These are phyloP conservation scores for Geotrichum australiense DNA, from an alignment of 1,139 yeast species.

Conservation along the genomic window DNA sequence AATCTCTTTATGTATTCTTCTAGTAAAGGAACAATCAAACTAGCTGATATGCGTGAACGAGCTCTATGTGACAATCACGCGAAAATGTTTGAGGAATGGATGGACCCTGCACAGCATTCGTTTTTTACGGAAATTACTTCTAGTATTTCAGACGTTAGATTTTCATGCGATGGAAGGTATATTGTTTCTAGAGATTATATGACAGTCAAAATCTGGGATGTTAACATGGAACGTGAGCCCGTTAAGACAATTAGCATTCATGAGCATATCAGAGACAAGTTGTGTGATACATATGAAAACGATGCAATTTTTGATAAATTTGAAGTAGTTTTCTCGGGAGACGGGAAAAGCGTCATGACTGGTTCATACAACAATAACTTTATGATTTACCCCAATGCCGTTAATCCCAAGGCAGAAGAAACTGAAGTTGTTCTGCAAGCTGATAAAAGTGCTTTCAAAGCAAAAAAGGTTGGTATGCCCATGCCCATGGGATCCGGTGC, in stretches of 20 bases:
- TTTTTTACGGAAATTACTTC: constrained; percentile 97
- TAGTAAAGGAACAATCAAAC: constrained; percentile 89
- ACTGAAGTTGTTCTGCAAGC: constrained; percentile 86
- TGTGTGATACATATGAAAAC: constrained; percentile 96
- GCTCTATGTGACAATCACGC: constrained; percentile 91
- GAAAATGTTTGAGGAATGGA: constrained; percentile 81
- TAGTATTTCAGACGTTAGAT: constrained; percentile 88
- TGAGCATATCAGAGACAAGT: constrained; percentile 85
- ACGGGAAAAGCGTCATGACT: constrained; percentile 86
- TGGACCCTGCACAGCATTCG: constrained; percentile 88
- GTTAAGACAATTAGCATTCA: constrained; percentile 91
- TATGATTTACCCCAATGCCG: constrained; percentile 86
- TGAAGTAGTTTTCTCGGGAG: constrained; percentile 93
- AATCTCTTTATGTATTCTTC: constrained; percentile 95
- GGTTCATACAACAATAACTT: constrained; percentile 97
- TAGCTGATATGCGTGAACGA: constrained; percentile 94
- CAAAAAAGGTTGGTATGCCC: constrained; percentile 51
- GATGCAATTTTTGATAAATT: constrained; percentile 98
- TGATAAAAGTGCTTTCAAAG: constrained; percentile 93
- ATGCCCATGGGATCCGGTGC: constrained; percentile 26
- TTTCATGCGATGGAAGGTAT: constrained; percentile 86
- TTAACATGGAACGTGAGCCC: constrained; percentile 94
- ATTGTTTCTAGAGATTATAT: constrained; percentile 94
- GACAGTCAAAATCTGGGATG: constrained; percentile 96
- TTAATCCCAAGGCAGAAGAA: constrained; percentile 47